phyloP scores from a whole-genome alignment of 1,284 basidiomycete species.

The Leccinum subfulvum region DNA sequence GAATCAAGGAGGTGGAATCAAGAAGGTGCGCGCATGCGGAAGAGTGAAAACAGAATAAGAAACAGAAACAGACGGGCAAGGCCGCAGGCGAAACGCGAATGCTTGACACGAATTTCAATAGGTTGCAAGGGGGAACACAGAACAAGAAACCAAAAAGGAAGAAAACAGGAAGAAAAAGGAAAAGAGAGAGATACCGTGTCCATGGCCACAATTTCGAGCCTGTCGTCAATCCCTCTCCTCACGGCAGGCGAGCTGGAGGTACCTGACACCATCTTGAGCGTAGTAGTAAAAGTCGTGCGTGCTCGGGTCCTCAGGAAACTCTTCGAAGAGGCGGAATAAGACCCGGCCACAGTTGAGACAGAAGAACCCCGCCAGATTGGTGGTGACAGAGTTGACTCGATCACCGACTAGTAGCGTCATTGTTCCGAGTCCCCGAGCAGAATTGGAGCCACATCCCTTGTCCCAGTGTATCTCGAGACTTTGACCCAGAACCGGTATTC shows the following conservation, averaged over 20 bases:
- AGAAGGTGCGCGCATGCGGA: too few species aligned
- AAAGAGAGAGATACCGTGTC: not conserved
- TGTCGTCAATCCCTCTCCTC: not conserved
- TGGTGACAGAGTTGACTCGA: too few species aligned
- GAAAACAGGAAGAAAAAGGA: not conserved
- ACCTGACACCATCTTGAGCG: not conserved
- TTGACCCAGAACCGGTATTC: slow-evolving; percentile 43
- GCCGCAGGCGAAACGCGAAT: not conserved
- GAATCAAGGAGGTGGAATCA: too few species aligned
- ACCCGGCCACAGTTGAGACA: not conserved
- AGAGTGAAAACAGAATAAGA: too few species aligned
- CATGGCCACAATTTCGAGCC: not conserved
- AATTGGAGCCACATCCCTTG: too few species aligned
- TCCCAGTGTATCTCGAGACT: slow-evolving; percentile 53
- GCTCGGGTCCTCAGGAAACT: not conserved
- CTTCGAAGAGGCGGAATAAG: not conserved
- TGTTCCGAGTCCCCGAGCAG: too few species aligned
- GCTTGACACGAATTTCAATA: not conserved
- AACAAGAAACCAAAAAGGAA: not conserved
- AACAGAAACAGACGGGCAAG: too few species aligned
- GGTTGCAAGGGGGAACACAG: not conserved
- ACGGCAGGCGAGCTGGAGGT: not conserved
- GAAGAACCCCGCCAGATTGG: too few species aligned
- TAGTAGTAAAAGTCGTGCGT: not conserved
- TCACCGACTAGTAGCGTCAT: too few species aligned